Percentiles rank a stretch among this genome's conserved stretches.
Conservation (phyloP, 1,284 basidiomycete species). For the Apiotrichum veenhuisii region DNA sequence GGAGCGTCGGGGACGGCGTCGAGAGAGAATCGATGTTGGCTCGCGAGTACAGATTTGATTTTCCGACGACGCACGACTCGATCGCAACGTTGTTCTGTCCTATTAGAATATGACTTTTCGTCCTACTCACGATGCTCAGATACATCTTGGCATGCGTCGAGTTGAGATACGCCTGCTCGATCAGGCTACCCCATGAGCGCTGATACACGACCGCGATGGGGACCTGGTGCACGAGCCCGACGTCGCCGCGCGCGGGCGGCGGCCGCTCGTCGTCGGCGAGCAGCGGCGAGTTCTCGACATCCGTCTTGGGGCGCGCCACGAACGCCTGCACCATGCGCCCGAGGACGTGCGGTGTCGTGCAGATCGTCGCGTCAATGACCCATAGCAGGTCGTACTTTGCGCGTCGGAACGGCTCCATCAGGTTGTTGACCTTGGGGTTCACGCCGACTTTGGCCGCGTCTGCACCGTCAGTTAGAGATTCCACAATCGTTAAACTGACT, state of each 20-base stretch:
- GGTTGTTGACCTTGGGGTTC: conserved; percentile 98
- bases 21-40: conserved; percentile 58
- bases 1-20: conserved; percentile 40
- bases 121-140: conserved; percentile 65
- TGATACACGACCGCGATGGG: conserved; percentile 76
- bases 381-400: conserved; percentile 88
- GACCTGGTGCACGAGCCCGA: conserved; percentile 93
- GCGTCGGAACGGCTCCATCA: conserved; percentile 73
- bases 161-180: conserved; percentile 93
- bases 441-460: conserved; percentile 63
- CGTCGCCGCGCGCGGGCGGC: conserved; percentile 42
- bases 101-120: conserved; percentile 1
- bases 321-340: conserved; percentile 75
- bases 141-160: conserved; percentile 99
- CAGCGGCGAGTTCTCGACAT: conserved; percentile 35
- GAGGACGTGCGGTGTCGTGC: conserved; percentile 73
- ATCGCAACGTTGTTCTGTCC: conserved; percentile 60
- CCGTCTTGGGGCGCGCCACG: conserved; percentile 19
- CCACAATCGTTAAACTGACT: conserved; percentile 56
- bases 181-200: conserved; percentile 68
- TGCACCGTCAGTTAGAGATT: conserved; percentile 15
- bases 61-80: conserved; percentile 96
- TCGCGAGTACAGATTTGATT: conserved; percentile 90
- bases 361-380: conserved; percentile 93
- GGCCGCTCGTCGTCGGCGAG: conserved; percentile 26